Evolutionary conservation across 257 asterid genomes (phyloP), one percentile per base, ranked within the genome.

Genomic region (Solanum bulbocastanum): DNA sequence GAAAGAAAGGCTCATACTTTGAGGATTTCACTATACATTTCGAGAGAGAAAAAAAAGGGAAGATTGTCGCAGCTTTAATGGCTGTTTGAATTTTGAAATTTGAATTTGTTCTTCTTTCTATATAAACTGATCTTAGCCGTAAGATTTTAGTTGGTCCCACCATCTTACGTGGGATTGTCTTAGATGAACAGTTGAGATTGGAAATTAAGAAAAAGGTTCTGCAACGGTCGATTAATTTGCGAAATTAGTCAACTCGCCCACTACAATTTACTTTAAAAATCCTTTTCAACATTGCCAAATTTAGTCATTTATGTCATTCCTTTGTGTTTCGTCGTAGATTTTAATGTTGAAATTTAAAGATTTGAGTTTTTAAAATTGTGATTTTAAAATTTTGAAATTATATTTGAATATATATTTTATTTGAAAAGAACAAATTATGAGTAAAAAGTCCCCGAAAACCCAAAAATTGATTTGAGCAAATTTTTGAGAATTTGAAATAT

Each of bases 1-100:
- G 60, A 60, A 73, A 73, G 83, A 23, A 46, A 73, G 71, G 88
- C 83, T 71, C 88, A 46, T 20, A 71, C 65, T 66, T 65, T 85
- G 87, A 85, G 84, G 88, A n/a, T 44, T 84, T 44, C 44, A 42
- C 92, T 75, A 90, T 92, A 88, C 83, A 88, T 90, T 89, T 91
- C 74, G 87, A 87, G 93, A 93, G 94, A 85, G 90, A 91, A 93
- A 88, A 56, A 91, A 93, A 87, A 89, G 69, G 95, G 93, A 49
- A 84, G 86, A 6, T 82, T 92, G 92, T 93, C 93, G 90, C 91
- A 88, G 93, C 92, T 89, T 89, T 91, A 60, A 35, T 90, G 79
- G 82, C 42, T 60, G 75, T 92, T 93, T 92, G 93, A 92, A 93
- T 68, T 91, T 93, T 93, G 90, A 92, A 93, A 72, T 12, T 90